A percentile compares a stretch with the other conserved stretches of the same genome.
Conservation (phyloP, 2,329 filamentous ascomycete species). For the Diaporthe sp. region DNA sequence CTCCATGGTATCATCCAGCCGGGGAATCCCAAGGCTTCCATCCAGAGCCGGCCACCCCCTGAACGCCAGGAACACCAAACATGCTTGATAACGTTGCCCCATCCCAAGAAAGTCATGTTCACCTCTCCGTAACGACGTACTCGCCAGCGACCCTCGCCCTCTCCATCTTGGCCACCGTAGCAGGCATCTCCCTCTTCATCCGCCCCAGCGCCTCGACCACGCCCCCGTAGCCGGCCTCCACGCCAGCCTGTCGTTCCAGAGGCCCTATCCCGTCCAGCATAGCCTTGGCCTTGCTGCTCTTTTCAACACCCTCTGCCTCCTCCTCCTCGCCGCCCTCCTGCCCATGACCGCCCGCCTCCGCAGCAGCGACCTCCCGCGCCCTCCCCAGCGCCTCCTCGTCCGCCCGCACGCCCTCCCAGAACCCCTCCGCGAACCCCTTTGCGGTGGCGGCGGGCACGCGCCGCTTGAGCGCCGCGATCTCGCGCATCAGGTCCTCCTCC, state of each 20-base stretch:
- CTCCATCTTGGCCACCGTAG: constrained; percentile 75
- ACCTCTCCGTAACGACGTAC: constrained; percentile 66
- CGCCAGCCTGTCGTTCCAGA: constrained; percentile 61
- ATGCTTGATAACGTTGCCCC: not conserved
- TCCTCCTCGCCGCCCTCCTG: constrained; percentile 37
- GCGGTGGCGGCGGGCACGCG: constrained; percentile 63
- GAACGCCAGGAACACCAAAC: constrained; percentile 38
- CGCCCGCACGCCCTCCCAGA: constrained; percentile 56
- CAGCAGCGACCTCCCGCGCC: constrained; percentile 44
- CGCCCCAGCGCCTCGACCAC: constrained; percentile 66
- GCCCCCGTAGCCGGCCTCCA: constrained; percentile 61
- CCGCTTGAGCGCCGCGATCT: constrained; percentile 73
- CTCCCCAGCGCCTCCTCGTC: constrained; percentile 62
- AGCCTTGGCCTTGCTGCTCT: constrained; percentile 37
- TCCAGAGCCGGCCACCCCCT: not conserved
- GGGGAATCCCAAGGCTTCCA: not conserved
- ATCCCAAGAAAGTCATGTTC: constrained; percentile 37
- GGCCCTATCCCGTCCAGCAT: constrained; percentile 49
- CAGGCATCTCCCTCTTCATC: constrained; percentile 72
- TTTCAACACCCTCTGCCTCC: not conserved
- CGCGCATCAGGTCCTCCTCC: constrained; percentile 74
- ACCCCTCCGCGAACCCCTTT: constrained; percentile 56
- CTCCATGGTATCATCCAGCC: constrained; percentile 37
- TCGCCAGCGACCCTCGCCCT: constrained; percentile 71
- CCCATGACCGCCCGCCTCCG: constrained; percentile 31